A percentile compares a stretch with the other conserved stretches of the same genome.
phyloP scores from a whole-genome alignment of 805 yeast genomes.

The Schizosaccharomyces cryophilus region DNA sequence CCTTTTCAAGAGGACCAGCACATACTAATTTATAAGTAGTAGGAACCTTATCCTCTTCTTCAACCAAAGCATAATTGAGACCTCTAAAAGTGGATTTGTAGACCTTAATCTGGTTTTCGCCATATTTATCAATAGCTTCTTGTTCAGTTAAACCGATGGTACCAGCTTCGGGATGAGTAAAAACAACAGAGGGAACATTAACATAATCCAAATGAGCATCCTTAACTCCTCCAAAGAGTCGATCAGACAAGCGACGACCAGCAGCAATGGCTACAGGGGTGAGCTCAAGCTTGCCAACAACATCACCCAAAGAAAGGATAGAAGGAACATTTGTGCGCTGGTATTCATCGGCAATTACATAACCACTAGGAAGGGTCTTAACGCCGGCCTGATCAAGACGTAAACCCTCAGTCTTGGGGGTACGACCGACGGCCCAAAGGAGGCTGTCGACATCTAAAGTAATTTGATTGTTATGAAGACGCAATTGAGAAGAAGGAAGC shows the following conservation, averaged over 20 bases:
- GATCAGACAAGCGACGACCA: conserved; percentile 77
- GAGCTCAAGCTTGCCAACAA: conserved; percentile 64
- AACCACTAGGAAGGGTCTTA: conserved; percentile 30
- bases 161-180: conserved; percentile 95
- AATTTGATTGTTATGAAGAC: conserved; percentile 21
- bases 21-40: conserved; percentile 65
- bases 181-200: conserved; percentile 86
- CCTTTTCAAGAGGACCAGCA: conserved; percentile 66
- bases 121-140: conserved; percentile 56
- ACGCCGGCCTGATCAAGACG: conserved; percentile 61
- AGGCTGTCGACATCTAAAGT: conserved; percentile 47
- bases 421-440: conserved; percentile 89
- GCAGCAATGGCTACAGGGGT: conserved; percentile 98
- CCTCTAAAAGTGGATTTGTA: conserved; percentile 67
- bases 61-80: conserved; percentile 80
- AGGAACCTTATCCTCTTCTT: conserved; percentile 40
- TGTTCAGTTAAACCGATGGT: conserved; percentile 67
- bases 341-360: conserved; percentile 61
- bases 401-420: conserved; percentile 36
- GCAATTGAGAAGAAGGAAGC: conserved; percentile 23
- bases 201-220: conserved; percentile 61
- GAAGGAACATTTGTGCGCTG: conserved; percentile 54
- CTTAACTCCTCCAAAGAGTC: conserved; percentile 69
- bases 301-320: conserved; percentile 79
- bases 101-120: conserved; percentile 52